Base-by-base conservation (phyloP, 805 yeast genomes). In the Metschnikowia corniflorae region DNA sequence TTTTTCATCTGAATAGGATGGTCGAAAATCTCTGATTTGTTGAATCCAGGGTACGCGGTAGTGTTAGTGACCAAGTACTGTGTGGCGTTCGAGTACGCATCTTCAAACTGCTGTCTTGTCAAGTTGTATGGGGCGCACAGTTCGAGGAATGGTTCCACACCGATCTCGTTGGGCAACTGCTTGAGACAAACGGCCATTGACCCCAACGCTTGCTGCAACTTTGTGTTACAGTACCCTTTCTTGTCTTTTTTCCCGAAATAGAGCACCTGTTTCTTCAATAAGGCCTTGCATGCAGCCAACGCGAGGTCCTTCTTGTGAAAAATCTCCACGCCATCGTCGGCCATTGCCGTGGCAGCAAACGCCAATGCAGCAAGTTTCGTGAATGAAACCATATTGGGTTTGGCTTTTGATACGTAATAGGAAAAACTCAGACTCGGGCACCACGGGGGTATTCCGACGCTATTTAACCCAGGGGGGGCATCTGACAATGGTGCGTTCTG, bases 21-120 rank as follows among this genome's bases (percentile, higher is more conserved):
- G 40, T 60, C 37, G 40, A 57, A 61, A 7, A 57, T 13, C 26
- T 44, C 43, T 1, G 63, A 50, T 5, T 43, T 39, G 39, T 65
- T 63, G 48, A 58, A 68, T 9, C 46, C 43, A 7, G 53, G 52
- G 29, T 54, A 63, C 1, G 49, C 51, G n/a, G 57, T 50, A 25
- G 62, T 47, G 39, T 65, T 55, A 5, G 62, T 55, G 16, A 48
- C 52, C 41, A 70, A 51, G 44, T 63, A 63, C 3, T 56, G 33
- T 6, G 76, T 58, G 4, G 76, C 77, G 43, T 68, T 70, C 4
- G 53, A 45, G 38, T 63, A 73, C 4, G 70, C 54, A 4, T 49
- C 58, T n/a, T 58, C 45, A 35, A 68, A 54, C 13, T 53, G 52
- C 12, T 53, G 60, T 22, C 38, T 39, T 1, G 75, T 65, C 30